Percentiles rank a stretch among this genome's conserved stretches.
Evolutionary conservation across 805 yeast genomes (phyloP).

Genomic region (Sungouiella thailandica): DNA sequence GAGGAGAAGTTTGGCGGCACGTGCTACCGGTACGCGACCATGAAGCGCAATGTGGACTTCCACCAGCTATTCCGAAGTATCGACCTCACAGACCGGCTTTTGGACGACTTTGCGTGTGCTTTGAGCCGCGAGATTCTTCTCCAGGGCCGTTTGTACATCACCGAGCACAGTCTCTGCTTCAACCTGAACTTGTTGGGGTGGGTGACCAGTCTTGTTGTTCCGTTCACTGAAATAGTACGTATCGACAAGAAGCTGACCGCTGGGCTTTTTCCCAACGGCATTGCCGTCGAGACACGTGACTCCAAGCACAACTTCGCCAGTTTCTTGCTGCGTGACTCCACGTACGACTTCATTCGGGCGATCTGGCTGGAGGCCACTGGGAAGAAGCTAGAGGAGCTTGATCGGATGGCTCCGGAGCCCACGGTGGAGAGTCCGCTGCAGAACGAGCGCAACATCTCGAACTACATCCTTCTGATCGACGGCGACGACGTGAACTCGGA

Average conservation of each 20-base stretch:
- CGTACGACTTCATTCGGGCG: conserved; percentile 63
- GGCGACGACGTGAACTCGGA: conserved; percentile 9
- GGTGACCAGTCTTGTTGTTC: conserved; percentile 76
- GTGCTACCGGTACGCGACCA: conserved; percentile 57
- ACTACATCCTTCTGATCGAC: conserved; percentile 13
- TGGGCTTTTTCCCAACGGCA: conserved; percentile 88
- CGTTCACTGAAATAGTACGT: conserved; percentile 61
- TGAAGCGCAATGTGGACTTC: conserved; percentile 55
- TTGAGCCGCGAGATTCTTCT: conserved; percentile 77
- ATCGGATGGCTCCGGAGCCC: conserved; percentile 1
- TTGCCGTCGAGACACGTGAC: conserved; percentile 59
- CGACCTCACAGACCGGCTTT: conserved; percentile 62
- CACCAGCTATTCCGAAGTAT: conserved; percentile 68
- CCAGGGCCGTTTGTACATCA: conserved; percentile 82
- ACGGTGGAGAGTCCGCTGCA: neutral
- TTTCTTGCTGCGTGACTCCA: conserved; percentile 74
- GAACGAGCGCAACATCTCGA: conserved; percentile 8
- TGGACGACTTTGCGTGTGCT: conserved; percentile 91
- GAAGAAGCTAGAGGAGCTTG: conserved; percentile 11
- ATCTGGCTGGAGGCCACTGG: conserved; percentile 50
- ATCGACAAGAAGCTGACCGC: conserved; percentile 84
- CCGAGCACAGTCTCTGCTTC: conserved; percentile 77
- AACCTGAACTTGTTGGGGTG: conserved; percentile 85
- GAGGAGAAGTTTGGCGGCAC: conserved; percentile 58
- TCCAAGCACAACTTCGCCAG: conserved; percentile 79